Base-by-base conservation (phyloP, 129 eudicot species). In the Oenanthe sinensis region DNA sequence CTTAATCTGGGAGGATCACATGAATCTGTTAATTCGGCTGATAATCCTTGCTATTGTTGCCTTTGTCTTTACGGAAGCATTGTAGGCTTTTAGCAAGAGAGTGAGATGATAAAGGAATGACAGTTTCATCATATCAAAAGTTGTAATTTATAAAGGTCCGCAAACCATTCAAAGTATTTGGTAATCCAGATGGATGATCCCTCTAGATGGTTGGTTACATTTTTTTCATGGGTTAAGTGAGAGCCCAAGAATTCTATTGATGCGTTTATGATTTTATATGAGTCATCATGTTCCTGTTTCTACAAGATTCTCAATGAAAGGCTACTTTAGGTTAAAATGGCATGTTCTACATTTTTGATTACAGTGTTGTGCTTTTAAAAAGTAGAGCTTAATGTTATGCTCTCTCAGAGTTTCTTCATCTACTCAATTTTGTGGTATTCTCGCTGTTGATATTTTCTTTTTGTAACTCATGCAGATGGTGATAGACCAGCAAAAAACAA, bases 401-500 rank as follows among this genome's bases (percentile, higher is more conserved):
- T 76, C 44, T 49, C 36, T 37, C 33, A 5, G 33, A 58, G 40
- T 33, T 22, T 20, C 44, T 44, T 77, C 9, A 26, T 74, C 75
- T 54, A 2, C 42, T 79, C 78, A 68, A 39, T 10, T 40, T 19
- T 15, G 19, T 36, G 28, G 68, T 78, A 40, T 36, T 26, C 22
- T n/a, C 11, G 47, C 6, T n/a, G 76, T 26, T 14, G 69, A 58
- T 19, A 40, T 58, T 84, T 43, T 12, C 28, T 22, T 20, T 30
- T 78, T 75, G 43, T 55, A 52, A 37, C 37, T 60, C 68, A 77
- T 82, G 62, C 90, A 96, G 99, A 88, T 81, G 86, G 85, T 67
- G 87, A 86, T 70, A 85, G 74, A 26, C 96, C 96, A 15, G 77
- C 83, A 19, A 90, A 86, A 79, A 86, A 84, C 84, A 84, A 82